Evolutionary conservation across 305 asterid genomes (phyloP).

Genomic region (Solanum aculeatissimum): DNA sequence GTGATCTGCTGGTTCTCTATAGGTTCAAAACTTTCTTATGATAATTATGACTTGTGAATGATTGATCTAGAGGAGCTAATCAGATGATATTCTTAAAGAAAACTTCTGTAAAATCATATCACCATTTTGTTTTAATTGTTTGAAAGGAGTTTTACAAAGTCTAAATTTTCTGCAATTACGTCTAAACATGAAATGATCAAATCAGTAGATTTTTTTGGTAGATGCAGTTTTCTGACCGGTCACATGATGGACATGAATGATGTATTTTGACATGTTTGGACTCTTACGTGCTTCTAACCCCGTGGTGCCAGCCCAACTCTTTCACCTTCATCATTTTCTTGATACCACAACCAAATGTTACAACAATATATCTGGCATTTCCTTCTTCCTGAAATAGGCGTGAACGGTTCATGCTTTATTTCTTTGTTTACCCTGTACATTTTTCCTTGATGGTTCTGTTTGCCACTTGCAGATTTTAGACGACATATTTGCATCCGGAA

Average conservation of each 20-base stretch:
- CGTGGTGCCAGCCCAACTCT: neutral
- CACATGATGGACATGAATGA: neutral
- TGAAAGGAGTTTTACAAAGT: neutral
- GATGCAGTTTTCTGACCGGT: neutral
- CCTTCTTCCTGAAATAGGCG: neutral
- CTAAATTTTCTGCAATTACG: neutral
- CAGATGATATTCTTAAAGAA: neutral
- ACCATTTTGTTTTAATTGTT: neutral
- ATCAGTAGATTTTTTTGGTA: neutral
- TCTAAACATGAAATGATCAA: neutral
- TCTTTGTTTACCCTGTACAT: neutral
- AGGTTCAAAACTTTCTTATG: neutral
- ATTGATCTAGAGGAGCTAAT: neutral
- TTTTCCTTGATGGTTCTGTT: neutral
- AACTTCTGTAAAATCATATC: neutral
- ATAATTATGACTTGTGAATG: neutral
- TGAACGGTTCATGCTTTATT: neutral
- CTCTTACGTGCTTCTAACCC: neutral
- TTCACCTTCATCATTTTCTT: neutral
- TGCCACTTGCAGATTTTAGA: slow-evolving; percentile 45
- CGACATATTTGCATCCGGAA: slow-evolving; percentile 76
- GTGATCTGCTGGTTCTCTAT: neutral
- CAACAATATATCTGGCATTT: neutral
- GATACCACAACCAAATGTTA: neutral
- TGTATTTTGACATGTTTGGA: neutral